Conservation (phyloP, 176 grass and related monocot species). For the Phragmites australis region DNA sequence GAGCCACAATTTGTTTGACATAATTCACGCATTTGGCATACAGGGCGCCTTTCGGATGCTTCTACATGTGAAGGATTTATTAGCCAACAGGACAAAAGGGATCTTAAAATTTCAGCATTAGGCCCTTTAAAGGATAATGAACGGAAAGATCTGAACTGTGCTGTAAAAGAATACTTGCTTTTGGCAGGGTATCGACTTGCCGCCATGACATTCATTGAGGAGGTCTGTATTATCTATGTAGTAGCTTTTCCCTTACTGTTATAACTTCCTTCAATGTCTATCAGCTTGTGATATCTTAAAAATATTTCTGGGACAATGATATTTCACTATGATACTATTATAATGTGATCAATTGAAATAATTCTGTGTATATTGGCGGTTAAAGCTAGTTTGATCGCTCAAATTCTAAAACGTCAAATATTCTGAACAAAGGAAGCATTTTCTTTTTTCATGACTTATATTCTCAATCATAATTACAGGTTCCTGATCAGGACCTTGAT, state of each 20-base stretch:
- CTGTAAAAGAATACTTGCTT: constrained; percentile 97
- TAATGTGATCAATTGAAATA: not conserved
- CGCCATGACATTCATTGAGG: constrained; percentile 97
- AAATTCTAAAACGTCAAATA: constrained; percentile 2
- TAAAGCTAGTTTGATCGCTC: not conserved
- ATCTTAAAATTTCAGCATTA: constrained; percentile 70
- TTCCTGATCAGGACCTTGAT: constrained; percentile 90
- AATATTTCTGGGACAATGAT: not conserved
- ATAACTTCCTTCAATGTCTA: constrained; percentile 8
- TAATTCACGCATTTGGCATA: constrained; percentile 19
- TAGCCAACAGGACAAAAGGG: constrained; percentile 56
- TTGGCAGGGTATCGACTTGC: constrained; percentile 95
- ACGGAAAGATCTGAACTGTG: constrained; percentile 80
- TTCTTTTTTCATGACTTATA: not conserved
- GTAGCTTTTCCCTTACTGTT: constrained; percentile 5
- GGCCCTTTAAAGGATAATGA: constrained; percentile 85
- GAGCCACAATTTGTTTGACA: constrained; percentile 22
- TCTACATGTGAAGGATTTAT: constrained; percentile 49
- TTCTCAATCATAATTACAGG: constrained; percentile 48
- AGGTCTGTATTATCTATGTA: constrained; percentile 53
- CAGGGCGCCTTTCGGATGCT: constrained; percentile 52
- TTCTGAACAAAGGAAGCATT: not conserved
- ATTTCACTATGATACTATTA: constrained; percentile 21
- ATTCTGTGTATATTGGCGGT: not conserved
- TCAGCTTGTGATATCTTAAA: constrained; percentile 22